Conservation (phyloP, 1,139 yeast genomes). For the Starmera stellimalicola region DNA sequence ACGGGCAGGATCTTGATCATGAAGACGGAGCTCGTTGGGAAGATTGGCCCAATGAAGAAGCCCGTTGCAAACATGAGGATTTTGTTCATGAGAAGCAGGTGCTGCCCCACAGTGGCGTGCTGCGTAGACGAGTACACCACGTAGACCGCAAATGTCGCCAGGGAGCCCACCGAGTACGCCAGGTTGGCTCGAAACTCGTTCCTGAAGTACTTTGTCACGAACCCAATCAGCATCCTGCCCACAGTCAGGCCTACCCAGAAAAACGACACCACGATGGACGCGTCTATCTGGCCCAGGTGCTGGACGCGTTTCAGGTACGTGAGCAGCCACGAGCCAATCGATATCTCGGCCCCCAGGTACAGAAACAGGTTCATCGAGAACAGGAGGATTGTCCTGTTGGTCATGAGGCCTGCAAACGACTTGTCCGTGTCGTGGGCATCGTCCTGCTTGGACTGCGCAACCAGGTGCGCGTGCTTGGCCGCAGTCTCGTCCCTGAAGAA, state of each 20-base stretch:
- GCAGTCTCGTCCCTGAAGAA: slow-evolving; percentile 47
- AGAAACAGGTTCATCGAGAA: slow-evolving; percentile 44
- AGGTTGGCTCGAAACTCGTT: slow-evolving; percentile 43
- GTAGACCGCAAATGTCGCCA: slow-evolving; percentile 14
- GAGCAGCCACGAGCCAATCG: slow-evolving; percentile 62
- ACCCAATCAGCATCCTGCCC: slow-evolving; percentile 53
- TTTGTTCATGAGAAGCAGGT: slow-evolving; percentile 6
- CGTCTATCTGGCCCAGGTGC: slow-evolving; percentile 30
- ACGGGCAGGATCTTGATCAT: slow-evolving; percentile 55
- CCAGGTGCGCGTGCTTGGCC: slow-evolving; percentile 35
- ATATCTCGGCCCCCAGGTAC: slow-evolving; percentile 61
- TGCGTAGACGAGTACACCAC: slow-evolving; percentile 11
- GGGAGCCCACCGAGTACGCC: slow-evolving; percentile 24
- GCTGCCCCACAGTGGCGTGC: slow-evolving; percentile 4
- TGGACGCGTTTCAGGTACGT: slow-evolving; percentile 47
- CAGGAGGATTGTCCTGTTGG: slow-evolving; percentile 35
- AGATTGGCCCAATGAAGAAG: slow-evolving; percentile 67
- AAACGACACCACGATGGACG: slow-evolving; percentile 53
- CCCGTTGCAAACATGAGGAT: slow-evolving; percentile 46
- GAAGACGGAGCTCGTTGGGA: slow-evolving; percentile 66
- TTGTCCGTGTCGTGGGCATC: slow-evolving; percentile 5
- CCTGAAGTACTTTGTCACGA: slow-evolving; percentile 42
- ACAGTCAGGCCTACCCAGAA: slow-evolving; percentile 60
- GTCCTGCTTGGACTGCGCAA: slow-evolving; percentile 15
- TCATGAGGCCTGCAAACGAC: slow-evolving; percentile 27